phyloP scores from a whole-genome alignment of 305 asterid genomes.

The Fraxinus platypoda region DNA sequence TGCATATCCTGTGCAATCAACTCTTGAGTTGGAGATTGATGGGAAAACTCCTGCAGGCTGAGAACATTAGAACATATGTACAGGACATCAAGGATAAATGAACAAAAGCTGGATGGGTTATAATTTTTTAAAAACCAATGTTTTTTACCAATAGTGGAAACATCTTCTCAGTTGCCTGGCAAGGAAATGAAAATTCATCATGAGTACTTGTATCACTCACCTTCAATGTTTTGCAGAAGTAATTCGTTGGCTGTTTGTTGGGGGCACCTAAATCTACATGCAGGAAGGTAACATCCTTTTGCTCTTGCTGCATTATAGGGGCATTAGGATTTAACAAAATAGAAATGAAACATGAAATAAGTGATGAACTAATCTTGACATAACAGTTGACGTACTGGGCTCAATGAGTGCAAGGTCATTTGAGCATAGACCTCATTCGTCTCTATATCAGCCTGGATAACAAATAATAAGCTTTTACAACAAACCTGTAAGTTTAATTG shows the following conservation, averaged over 20 bases:
- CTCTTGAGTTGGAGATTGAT: too few relatives aligned
- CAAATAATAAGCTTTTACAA: constrained; percentile 19
- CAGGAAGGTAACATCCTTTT: constrained; percentile 64
- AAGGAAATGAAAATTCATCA: constrained; percentile 82
- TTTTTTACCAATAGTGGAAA: constrained; percentile 64
- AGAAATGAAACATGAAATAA: neutral
- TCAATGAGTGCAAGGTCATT: constrained; percentile 61
- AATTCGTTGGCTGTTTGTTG: constrained; percentile 70
- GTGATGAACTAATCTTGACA: neutral
- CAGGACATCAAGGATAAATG: neutral
- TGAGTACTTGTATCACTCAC: too few relatives aligned
- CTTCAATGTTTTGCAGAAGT: constrained; percentile 63
- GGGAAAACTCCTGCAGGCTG: too few relatives aligned
- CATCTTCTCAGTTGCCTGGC: constrained; percentile 84
- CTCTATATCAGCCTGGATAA: constrained; percentile 13
- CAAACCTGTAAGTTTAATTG: neutral
- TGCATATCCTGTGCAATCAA: too few relatives aligned
- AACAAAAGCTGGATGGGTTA: neutral
- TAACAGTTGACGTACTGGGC: constrained; percentile 34
- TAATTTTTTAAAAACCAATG: neutral
- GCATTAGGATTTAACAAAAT: neutral
- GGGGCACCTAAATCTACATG: constrained; percentile 49
- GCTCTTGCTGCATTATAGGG: constrained; percentile 55
- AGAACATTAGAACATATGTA: neutral
- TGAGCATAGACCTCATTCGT: constrained; percentile 61